A percentile compares a stretch with the other conserved stretches of the same genome.
Evolutionary conservation across 495 filamentous ascomycete genomes (phyloP).

Genomic region (Bathelium albidoporum): DNA sequence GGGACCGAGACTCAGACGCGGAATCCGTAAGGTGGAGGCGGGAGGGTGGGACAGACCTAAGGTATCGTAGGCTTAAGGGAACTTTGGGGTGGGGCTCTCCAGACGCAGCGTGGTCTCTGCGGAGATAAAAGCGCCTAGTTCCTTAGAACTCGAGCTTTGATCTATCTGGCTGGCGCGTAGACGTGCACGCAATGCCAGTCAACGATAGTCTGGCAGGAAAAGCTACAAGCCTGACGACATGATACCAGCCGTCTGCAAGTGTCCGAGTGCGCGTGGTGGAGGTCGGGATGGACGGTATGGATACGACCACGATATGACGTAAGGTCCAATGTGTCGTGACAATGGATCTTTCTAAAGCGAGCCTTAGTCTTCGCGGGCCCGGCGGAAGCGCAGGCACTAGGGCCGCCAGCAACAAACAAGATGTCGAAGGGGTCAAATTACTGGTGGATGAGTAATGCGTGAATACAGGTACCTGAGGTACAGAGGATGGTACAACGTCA

Average conservation of each 20-base stretch:
- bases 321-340: neutral
- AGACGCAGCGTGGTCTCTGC: conserved; percentile 3
- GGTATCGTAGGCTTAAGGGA: neutral
- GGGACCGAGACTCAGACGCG: neutral
- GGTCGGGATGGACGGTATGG: neutral
- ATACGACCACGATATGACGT: neutral
- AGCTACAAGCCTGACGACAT: neutral
- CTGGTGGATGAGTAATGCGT: conserved; percentile 2
- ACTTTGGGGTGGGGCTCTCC: neutral
- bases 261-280: neutral
- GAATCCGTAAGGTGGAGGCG: neutral
- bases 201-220: neutral
- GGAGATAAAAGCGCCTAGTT: conserved; percentile 1
- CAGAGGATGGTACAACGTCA: too few species aligned
- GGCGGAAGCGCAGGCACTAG: neutral
- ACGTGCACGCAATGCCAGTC: neutral
- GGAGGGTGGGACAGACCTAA: neutral
- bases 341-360: neutral
- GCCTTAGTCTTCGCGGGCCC: neutral
- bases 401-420: neutral
- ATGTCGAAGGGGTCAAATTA: neutral
- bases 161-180: neutral
- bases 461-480: too few species aligned
- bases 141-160: neutral
- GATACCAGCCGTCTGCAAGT: neutral